phyloP scores from a whole-genome alignment of 1,139 yeast species.

The Ogataea hybrid region DNA sequence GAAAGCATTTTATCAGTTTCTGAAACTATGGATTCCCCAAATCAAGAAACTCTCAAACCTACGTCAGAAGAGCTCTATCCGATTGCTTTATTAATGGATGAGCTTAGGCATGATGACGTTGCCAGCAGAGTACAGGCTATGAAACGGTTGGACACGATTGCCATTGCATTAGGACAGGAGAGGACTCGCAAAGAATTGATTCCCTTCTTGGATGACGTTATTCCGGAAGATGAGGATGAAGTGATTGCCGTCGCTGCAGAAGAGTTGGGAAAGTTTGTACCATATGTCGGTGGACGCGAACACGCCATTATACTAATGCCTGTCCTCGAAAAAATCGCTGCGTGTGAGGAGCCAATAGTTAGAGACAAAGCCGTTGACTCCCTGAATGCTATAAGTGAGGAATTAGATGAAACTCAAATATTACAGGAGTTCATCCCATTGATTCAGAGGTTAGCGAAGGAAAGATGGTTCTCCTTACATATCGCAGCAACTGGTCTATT shows the following conservation, averaged over 20 bases:
- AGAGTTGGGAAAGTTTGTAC: constrained; percentile 84
- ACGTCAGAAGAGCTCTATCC: constrained; percentile 74
- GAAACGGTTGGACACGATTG: constrained; percentile 92
- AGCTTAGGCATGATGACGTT: constrained; percentile 88
- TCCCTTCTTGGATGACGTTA: constrained; percentile 82
- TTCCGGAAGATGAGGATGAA: constrained; percentile 98
- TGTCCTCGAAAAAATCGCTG: constrained; percentile 83
- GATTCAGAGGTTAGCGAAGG: constrained; percentile 73
- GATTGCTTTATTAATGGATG: constrained; percentile 94
- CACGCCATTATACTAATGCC: constrained; percentile 76
- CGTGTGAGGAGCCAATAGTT: constrained; percentile 97
- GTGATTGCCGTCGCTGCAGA: constrained; percentile 92
- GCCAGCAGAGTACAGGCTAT: constrained; percentile 92
- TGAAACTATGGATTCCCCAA: constrained; percentile 14
- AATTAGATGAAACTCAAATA: constrained; percentile 66
- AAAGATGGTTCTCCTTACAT: constrained; percentile 93
- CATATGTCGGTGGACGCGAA: constrained; percentile 82
- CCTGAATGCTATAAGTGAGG: constrained; percentile 65
- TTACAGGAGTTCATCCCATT: constrained; percentile 69
- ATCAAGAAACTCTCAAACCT: constrained; percentile 4
- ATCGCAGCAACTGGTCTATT: constrained; percentile 92
- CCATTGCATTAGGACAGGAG: constrained; percentile 92
- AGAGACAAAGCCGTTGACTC: constrained; percentile 93
- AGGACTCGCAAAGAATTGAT: constrained; percentile 85
- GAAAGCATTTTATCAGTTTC: neutral